Conservation (phyloP, 2,329 filamentous ascomycete species). For the Venturia carpophila region DNA sequence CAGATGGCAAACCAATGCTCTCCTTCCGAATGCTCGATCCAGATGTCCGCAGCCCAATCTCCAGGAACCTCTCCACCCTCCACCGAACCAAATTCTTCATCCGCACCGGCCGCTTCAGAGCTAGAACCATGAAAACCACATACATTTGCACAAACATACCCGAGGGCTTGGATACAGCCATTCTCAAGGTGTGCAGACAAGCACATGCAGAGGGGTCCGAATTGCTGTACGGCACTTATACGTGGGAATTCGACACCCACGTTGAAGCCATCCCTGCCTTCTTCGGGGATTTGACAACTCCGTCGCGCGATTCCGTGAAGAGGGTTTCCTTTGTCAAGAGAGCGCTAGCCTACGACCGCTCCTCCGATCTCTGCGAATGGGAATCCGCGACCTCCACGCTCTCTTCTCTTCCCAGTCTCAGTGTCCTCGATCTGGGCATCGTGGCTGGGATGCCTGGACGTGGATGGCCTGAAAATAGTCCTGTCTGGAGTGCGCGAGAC, state of each 20-base stretch:
- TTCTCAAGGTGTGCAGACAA: conserved; percentile 23
- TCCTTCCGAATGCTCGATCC: conserved; percentile 28
- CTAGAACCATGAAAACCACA: conserved; percentile 43
- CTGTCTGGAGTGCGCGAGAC: conserved; percentile 40
- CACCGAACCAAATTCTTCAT: conserved; percentile 34
- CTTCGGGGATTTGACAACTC: conserved; percentile 47
- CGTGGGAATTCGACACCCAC: conserved; percentile 52
- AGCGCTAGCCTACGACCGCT: conserved; percentile 45
- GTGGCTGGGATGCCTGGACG: conserved; percentile 45
- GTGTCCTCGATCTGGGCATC: conserved; percentile 43
- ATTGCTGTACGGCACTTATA: conserved; percentile 32
- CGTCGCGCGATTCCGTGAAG: conserved; percentile 41
- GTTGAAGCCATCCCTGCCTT: conserved; percentile 55
- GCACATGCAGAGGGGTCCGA: conserved; percentile 11
- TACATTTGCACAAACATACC: conserved; percentile 41
- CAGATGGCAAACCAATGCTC: conserved; percentile 34
- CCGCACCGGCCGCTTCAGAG: conserved; percentile 36
- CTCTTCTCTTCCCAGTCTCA: conserved; percentile 34
- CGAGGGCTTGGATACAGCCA: conserved; percentile 33
- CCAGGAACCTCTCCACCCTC: conserved; percentile 26
- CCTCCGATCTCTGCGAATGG: conserved; percentile 52
- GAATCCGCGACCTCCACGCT: conserved; percentile 44
- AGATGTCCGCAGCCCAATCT: conserved; percentile 25
- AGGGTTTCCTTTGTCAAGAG: conserved; percentile 50
- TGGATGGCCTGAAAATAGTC: conserved; percentile 43